phyloP scores from a whole-genome alignment of 306 rosid species.

The Trichosanthes cucumerina region DNA sequence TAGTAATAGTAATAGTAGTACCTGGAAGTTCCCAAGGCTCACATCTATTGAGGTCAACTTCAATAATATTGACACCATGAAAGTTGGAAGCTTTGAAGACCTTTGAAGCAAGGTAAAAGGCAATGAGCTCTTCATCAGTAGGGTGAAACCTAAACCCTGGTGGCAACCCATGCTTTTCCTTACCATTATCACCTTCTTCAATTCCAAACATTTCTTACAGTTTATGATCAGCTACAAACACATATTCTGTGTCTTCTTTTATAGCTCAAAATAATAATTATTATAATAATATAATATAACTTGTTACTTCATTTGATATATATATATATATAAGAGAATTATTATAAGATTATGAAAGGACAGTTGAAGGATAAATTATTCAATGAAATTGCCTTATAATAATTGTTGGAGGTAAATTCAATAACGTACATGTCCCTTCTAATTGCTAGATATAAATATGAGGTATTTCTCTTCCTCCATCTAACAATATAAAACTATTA shows the following conservation, averaged over 20 bases:
- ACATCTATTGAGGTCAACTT: slow-evolving; percentile 65
- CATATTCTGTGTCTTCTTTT: not conserved
- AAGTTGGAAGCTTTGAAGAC: slow-evolving; percentile 23
- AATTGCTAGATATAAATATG: too few relatives aligned
- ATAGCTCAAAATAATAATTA: not conserved
- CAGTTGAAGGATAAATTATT: too few relatives aligned
- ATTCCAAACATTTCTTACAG: slow-evolving; percentile 22
- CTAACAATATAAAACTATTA: too few relatives aligned
- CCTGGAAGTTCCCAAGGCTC: slow-evolving; percentile 94
- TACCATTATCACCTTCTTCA: slow-evolving; percentile 24
- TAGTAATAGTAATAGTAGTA: too few relatives aligned
- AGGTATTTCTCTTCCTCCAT: too few relatives aligned
- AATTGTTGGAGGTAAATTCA: too few relatives aligned
- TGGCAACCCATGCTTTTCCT: slow-evolving; percentile 45
- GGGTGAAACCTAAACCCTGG: slow-evolving; percentile 85
- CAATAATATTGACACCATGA: slow-evolving; percentile 34
- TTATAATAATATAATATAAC: too few relatives aligned
- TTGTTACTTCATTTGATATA: too few relatives aligned
- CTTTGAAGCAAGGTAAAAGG: slow-evolving; percentile 55
- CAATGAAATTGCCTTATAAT: too few relatives aligned
- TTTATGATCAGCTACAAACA: not conserved
- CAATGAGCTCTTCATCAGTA: slow-evolving; percentile 72
- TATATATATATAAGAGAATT: too few relatives aligned
- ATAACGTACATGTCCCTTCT: too few relatives aligned
- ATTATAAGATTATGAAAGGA: too few relatives aligned